These are phyloP conservation scores for Fusarium sp. DNA, from an alignment of 2,329 filamentous ascomycete genomes.

Conservation along the genomic window DNA sequence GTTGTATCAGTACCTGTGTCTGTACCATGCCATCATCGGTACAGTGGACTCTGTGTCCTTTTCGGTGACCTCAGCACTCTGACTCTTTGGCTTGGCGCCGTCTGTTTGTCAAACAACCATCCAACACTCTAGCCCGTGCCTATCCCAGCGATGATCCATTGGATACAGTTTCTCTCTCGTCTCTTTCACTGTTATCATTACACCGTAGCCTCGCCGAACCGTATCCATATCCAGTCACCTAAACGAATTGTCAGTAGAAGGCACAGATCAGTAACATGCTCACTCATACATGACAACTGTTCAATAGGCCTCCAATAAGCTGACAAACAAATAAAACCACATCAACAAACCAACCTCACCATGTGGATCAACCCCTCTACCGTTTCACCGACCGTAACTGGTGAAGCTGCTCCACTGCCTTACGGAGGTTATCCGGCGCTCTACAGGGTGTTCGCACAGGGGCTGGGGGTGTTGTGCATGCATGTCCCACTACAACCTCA, in stretches of 20 bases:
- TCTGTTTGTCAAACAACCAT: constrained; percentile 1
- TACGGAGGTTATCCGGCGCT: constrained; percentile 29
- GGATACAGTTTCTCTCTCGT: background rate
- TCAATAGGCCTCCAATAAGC: background rate
- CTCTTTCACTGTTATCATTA: background rate
- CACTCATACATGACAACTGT: constrained; percentile 6
- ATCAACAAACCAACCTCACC: background rate
- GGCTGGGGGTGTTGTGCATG: background rate
- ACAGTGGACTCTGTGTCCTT: background rate
- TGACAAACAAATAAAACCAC: background rate
- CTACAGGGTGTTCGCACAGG: constrained; percentile 19
- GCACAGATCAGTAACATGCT: background rate
- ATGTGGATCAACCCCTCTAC: constrained; percentile 5
- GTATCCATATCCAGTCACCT: background rate
- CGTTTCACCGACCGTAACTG: constrained; percentile 27
- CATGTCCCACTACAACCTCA: constrained; percentile 8
- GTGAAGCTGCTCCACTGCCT: background rate
- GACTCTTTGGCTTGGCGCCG: constrained; percentile 11
- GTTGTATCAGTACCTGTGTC: background rate
- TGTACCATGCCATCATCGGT: constrained; percentile 26
- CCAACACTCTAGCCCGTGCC: background rate
- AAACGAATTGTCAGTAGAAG: background rate
- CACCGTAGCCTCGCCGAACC: background rate
- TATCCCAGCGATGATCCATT: background rate
- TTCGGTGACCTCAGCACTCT: constrained; percentile 22